A percentile compares a stretch with the other conserved stretches of the same genome.
Conservation (phyloP, 2,329 filamentous ascomycete genomes). For the Beauveria brongniartii region DNA sequence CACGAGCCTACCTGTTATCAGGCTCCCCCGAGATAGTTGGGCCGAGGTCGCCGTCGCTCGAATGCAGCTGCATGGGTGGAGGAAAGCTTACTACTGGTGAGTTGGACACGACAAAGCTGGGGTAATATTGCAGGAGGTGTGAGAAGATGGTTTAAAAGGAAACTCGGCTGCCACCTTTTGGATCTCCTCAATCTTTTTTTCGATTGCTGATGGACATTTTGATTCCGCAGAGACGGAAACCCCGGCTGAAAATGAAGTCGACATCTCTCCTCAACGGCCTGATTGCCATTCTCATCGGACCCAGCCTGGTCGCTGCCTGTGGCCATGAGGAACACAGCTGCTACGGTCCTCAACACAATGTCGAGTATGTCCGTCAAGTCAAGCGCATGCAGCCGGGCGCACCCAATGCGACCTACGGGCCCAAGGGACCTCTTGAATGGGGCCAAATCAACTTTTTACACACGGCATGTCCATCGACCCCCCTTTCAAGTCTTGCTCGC, state of each 20-base stretch:
- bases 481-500: no score
- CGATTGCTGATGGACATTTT: not conserved
- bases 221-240: not conserved
- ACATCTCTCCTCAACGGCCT: constrained; percentile 3
- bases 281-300: constrained; percentile 6
- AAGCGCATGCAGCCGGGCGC: constrained; percentile 42
- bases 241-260: constrained; percentile 3
- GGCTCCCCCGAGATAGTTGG: not conserved
- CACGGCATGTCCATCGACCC: constrained; percentile 28
- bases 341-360: constrained; percentile 32
- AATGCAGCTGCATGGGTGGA: not conserved
- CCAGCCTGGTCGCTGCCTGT: constrained; percentile 24
- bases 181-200: not conserved
- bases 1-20: not conserved
- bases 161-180: not conserved
- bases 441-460: constrained; percentile 56
- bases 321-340: constrained; percentile 23
- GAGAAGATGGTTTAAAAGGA: not conserved
- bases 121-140: not conserved
- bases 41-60: constrained; percentile 1
- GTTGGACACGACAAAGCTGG: not conserved
- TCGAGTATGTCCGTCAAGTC: constrained; percentile 38
- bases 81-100: not conserved
- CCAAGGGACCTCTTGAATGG: constrained; percentile 45
- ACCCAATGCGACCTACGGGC: constrained; percentile 32